These are phyloP conservation scores for Curvularia eragrostidis DNA, from an alignment of 2,329 filamentous ascomycete species.

Conservation along the genomic window DNA sequence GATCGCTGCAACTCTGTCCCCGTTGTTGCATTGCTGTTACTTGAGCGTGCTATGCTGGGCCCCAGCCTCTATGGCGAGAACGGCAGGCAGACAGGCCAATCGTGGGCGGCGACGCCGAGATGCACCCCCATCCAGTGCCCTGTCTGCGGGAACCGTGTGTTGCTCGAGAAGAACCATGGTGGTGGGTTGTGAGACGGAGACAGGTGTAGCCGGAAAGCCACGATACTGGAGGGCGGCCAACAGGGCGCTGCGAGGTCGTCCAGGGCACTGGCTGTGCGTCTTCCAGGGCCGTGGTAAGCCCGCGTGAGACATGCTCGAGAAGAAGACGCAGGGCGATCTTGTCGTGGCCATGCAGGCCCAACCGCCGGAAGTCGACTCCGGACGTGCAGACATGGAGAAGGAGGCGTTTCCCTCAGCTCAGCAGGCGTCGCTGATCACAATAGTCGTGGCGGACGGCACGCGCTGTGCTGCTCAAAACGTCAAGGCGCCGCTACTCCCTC, in stretches of 20 bases:
- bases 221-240: slow-evolving; percentile 4
- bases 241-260: too few relatives aligned
- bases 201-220: slow-evolving; percentile 17
- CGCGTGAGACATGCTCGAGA: slow-evolving; percentile 14
- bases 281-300: slow-evolving; percentile 20
- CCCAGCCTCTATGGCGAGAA: not conserved
- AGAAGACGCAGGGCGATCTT: slow-evolving; percentile 22
- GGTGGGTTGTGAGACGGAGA: slow-evolving; percentile 21
- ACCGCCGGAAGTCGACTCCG: too few relatives aligned
- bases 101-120: slow-evolving; percentile 24
- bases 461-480: not conserved
- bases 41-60: not conserved
- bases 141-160: slow-evolving; percentile 12
- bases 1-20: slow-evolving; percentile 21
- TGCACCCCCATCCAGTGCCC: not conserved
- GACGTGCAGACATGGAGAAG: not conserved
- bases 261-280: slow-evolving; percentile 20
- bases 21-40: not conserved
- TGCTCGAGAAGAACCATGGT: slow-evolving; percentile 23
- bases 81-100: not conserved
- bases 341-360: slow-evolving; percentile 6
- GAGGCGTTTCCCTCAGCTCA: too few relatives aligned
- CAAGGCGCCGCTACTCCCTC: not conserved
- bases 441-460: not conserved
- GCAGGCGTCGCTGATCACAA: not conserved